A percentile compares a stretch with the other conserved stretches of the same genome.
phyloP scores from a whole-genome alignment of 148 eudicot genomes.

The Selenicereus undatus region DNA sequence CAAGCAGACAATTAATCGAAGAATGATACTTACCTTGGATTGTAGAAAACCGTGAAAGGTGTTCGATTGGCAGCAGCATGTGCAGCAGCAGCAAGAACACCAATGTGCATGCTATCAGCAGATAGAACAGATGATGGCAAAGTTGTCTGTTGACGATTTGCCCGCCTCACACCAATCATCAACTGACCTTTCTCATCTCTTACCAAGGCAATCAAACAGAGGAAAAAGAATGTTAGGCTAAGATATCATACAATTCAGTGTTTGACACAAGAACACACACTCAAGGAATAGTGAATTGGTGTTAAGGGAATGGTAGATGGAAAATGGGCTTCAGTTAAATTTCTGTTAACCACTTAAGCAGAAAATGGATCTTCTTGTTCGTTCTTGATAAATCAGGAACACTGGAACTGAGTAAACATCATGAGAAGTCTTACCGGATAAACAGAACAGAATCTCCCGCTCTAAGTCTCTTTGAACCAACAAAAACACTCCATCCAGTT shows the following conservation, averaged over 20 bases:
- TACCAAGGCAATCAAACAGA: background rate
- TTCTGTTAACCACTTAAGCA: too few relatives aligned
- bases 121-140: constrained; percentile 94
- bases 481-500: constrained; percentile 98
- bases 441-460: constrained; percentile 96
- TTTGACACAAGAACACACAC: background rate
- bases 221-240: background rate
- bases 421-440: constrained; percentile 50
- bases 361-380: background rate
- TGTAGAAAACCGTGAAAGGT: constrained; percentile 79
- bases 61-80: constrained; percentile 89
- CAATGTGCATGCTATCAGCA: constrained; percentile 98
- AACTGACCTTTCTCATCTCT: constrained; percentile 94
- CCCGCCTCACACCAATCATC: constrained; percentile 86
- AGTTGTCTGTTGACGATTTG: constrained; percentile 82
- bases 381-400: background rate
- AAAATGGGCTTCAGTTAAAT: too few relatives aligned
- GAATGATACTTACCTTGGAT: constrained; percentile 56
- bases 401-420: background rate
- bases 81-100: constrained; percentile 98
- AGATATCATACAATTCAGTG: background rate
- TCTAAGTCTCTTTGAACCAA: constrained; percentile 85
- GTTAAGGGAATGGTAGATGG: too few relatives aligned
- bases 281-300: background rate
- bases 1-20: background rate